A percentile compares a stretch with the other conserved stretches of the same genome.
Conservation (phyloP, 2,329 filamentous ascomycete genomes). For the Botrytis medusae region DNA sequence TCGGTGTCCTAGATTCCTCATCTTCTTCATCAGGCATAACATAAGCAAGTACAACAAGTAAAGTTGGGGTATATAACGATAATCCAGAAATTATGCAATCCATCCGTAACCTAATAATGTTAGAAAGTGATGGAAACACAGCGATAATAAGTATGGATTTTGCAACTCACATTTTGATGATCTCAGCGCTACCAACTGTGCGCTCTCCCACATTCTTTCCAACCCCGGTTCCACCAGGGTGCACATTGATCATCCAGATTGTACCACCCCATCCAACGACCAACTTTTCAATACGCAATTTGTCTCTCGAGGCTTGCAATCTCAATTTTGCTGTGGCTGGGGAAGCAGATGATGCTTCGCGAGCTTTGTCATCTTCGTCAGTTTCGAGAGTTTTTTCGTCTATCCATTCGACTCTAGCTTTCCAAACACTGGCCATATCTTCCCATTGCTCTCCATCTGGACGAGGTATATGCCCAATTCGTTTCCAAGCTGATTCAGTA, state of each 20-base stretch:
- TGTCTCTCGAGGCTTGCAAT: conserved; percentile 50
- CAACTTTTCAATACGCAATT: conserved; percentile 67
- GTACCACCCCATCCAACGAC: conserved; percentile 95
- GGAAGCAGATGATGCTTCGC: conserved; percentile 40
- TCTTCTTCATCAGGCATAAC: conserved; percentile 65
- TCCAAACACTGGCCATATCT: conserved; percentile 96
- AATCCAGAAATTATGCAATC: conserved; percentile 98
- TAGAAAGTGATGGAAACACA: conserved; percentile 28
- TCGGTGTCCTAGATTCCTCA: conserved; percentile 40
- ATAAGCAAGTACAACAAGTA: conserved; percentile 90
- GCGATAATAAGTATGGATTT: background rate
- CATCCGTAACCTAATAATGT: conserved; percentile 70
- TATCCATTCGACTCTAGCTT: conserved; percentile 88
- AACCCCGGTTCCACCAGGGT: conserved; percentile 67
- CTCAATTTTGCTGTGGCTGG: conserved; percentile 50
- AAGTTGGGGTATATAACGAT: conserved; percentile 89
- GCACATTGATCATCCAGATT: conserved; percentile 92
- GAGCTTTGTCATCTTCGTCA: conserved; percentile 57
- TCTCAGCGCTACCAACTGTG: conserved; percentile 78
- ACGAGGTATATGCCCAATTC: conserved; percentile 87
- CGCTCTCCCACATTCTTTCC: conserved; percentile 69
- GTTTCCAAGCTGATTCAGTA: conserved; percentile 85
- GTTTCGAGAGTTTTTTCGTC: conserved; percentile 77
- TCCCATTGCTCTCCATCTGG: conserved; percentile 88
- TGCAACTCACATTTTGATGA: conserved; percentile 79